Evolutionary conservation across 768 basidiomycete genomes (phyloP), one percentile per base, ranked within the genome.

Genomic region (Udeniomyces megalosporus): DNA sequence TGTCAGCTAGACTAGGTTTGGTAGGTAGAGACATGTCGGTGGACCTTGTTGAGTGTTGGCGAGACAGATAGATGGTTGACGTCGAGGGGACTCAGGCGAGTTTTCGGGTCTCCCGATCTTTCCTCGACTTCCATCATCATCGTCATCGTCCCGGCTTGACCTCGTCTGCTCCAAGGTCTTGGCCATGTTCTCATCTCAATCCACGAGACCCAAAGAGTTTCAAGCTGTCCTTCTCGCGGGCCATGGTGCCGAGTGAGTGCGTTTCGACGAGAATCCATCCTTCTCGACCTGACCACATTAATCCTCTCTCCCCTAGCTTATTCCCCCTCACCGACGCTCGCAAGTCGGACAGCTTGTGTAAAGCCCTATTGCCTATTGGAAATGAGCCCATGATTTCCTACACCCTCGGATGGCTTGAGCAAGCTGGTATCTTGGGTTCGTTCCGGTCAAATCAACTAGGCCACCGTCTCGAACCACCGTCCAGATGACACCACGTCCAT

Each of bases 231-330:
- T 95, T 29, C 78, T 95, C 14, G 86, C 88, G 31, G 92, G 92
- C 35, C 89, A 89, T 75, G 92, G 92, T n/a, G 84, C 86, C n/a
- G n/a, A n/a, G n/a, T 69, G 84, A 85, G 91, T 87, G 74, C 73
- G 83, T 71, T n/a, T n/a, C 51, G 22, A 71, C 51, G n/a, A 22
- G 4, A 3, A 10, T 31, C 26, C n/a, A 11, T 32, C 26, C 4
- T 26, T 47, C 28, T 32, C 22, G 22, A 10, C 28, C 50, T 51
- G 3, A 3, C 50, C 12, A 17, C 50, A n/a, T 26, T 51, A 11
- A 11, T 51, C 28, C 17, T 4, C 20, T 11, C 50, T 20, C 51
- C 28, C 51, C 4, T 55, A 73, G 73, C 14, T 64, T 74, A 4
- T 73, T 70, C 58, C 73, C 74, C 2, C 67, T 73, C 34, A 72